Percentiles rank a stretch among this genome's conserved stretches.
Evolutionary conservation across 768 basidiomycete species (phyloP).

Genomic region (Pulveroboletus sp.): DNA sequence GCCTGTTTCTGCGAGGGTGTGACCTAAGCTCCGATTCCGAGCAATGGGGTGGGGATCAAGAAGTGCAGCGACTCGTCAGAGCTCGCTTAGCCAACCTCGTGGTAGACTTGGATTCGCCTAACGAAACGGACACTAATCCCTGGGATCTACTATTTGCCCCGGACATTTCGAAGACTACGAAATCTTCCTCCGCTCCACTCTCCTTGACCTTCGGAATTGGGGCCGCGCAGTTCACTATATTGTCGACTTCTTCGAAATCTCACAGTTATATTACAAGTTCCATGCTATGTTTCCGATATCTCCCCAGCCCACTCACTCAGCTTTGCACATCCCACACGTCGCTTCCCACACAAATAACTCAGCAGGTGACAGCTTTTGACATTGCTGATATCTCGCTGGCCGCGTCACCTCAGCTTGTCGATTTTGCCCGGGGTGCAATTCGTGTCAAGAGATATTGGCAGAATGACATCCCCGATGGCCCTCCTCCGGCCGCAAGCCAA

Average conservation of each 20-base stretch:
- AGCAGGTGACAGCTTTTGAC: constrained; percentile 32
- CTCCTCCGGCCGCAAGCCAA: neutral
- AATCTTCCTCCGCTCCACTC: constrained; percentile 5
- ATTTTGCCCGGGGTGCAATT: constrained; percentile 54
- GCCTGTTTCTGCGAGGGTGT: constrained; percentile 49
- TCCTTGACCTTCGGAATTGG: constrained; percentile 20
- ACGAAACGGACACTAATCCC: constrained; percentile 20
- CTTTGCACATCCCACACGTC: constrained; percentile 15
- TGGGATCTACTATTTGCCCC: constrained; percentile 24
- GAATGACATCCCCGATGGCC: neutral
- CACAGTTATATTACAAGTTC: constrained; percentile 25
- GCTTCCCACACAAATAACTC: constrained; percentile 8
- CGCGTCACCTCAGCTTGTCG: constrained; percentile 58
- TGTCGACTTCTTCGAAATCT: constrained; percentile 18
- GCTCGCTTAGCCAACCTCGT: constrained; percentile 35
- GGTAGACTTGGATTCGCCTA: constrained; percentile 44
- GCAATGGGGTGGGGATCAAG: constrained; percentile 22
- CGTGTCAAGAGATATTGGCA: constrained; percentile 45
- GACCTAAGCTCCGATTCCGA: constrained; percentile 23
- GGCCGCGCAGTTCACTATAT: constrained; percentile 17
- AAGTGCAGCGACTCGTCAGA: constrained; percentile 36
- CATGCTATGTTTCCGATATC: constrained; percentile 25
- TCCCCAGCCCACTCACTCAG: constrained; percentile 7
- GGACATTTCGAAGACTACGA: constrained; percentile 4
- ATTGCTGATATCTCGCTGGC: constrained; percentile 41